A percentile compares a stretch with the other conserved stretches of the same genome.
phyloP scores from a whole-genome alignment of 257 asterid species.

The Przewalskia tangutica region DNA sequence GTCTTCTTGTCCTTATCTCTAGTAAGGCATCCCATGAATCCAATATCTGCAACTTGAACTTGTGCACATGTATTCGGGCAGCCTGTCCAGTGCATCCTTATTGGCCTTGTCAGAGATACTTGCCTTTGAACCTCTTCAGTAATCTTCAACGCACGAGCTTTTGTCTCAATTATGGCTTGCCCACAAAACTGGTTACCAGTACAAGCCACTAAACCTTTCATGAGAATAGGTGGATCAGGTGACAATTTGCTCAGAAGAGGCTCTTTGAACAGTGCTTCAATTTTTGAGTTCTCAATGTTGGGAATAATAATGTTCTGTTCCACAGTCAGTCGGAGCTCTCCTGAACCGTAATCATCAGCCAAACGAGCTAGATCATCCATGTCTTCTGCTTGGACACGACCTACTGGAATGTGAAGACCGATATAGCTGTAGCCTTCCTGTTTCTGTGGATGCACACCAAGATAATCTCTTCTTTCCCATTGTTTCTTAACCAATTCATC shows the following conservation, averaged over 20 bases:
- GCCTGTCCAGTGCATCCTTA: conserved; percentile 98
- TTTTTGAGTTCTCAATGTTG: conserved; percentile 47
- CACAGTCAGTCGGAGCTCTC: conserved; percentile 85
- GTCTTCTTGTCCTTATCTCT: conserved; percentile 47
- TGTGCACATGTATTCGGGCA: conserved; percentile 91
- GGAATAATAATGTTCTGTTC: conserved; percentile 92
- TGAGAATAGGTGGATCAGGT: conserved; percentile 75
- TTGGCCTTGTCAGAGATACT: conserved; percentile 56
- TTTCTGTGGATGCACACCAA: conserved; percentile 80
- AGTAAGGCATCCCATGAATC: conserved; percentile 97
- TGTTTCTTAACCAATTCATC: conserved; percentile 54
- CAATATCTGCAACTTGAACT: conserved; percentile 93
- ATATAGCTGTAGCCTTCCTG: conserved; percentile 72
- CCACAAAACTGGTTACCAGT: conserved; percentile 97
- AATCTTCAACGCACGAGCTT: conserved; percentile 62
- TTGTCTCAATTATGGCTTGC: conserved; percentile 93
- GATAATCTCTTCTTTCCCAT: conserved; percentile 83
- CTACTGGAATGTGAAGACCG: conserved; percentile 85
- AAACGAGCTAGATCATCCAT: conserved; percentile 88
- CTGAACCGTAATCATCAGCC: conserved; percentile 69
- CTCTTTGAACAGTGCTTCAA: conserved; percentile 51
- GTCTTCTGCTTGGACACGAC: conserved; percentile 83
- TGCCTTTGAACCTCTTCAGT: conserved; percentile 68
- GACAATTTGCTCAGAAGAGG: conserved; percentile 44
- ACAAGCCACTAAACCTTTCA: conserved; percentile 88